Evolutionary conservation across 495 filamentous ascomycete genomes (phyloP), one percentile per base, ranked within the genome.

Genomic region (Lophium mytilinum): DNA sequence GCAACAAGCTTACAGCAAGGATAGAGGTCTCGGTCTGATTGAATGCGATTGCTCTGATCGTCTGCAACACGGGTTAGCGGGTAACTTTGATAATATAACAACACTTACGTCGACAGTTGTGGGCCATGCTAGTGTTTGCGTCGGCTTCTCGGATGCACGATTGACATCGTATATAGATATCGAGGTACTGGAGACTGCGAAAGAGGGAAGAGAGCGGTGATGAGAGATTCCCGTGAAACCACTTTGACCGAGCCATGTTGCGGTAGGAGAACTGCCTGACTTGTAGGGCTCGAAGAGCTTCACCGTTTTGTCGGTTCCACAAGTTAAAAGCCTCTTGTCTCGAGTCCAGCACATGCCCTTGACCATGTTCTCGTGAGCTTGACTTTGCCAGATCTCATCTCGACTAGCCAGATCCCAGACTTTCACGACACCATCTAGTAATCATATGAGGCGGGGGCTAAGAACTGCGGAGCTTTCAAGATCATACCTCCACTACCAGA

Each of bases 1-100:
- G 24, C 24, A 30, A 30, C 2, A 30, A 30, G 24, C 24, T 30
- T 30, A 30, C 24, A 7, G 80, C 94, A 35, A 97, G 75, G 52
- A 97, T 81, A 0, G 89, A 94, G 0, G 94, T 96, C 72, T 98
- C 93, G 15, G 82, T 85, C 66, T 93, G 89, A 72, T 98, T 98
- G 76, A 97, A 95, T 46, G 86, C 78, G 54, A 96, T 78, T 9
- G 86, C 80, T 17, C 81, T 94, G 71, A 97, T 91, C n/a, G 94
- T 96, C 33, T 14, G 11, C 2, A 41, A 41, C 8, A 6, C 24
- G 24, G 9, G 39, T 41, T 17, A 41, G 17, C 39, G 17, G 6
- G 24, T 30, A 30, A 2, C 6, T 30, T 30, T 30, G 24, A 30
- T 30, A 8, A 12, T 41, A 8, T 2, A 17, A 12, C 39, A 17